Evolutionary conservation across 2,329 filamentous ascomycete species (phyloP).

Genomic region (Sporothrix globosa): DNA sequence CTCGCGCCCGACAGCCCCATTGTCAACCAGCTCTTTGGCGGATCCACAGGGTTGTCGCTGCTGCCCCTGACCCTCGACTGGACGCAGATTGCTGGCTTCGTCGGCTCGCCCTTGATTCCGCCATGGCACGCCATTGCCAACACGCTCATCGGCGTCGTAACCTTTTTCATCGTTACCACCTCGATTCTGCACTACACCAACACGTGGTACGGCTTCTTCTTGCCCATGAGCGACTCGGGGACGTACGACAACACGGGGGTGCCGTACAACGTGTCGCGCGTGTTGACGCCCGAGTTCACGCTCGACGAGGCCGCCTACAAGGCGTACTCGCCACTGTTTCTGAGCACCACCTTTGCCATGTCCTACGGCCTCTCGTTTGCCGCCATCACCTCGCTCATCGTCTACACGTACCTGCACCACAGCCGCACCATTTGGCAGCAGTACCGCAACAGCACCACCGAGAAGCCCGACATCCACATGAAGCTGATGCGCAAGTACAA

Average conservation of each 20-base stretch:
- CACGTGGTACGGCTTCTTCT: constrained; percentile 64
- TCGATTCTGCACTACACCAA: constrained; percentile 67
- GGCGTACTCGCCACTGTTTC: constrained; percentile 68
- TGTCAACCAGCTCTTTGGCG: constrained; percentile 57
- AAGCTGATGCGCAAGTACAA: constrained; percentile 65
- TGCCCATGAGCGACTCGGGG: constrained; percentile 70
- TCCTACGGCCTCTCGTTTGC: constrained; percentile 74
- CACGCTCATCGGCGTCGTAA: constrained; percentile 66
- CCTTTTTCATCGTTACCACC: constrained; percentile 66
- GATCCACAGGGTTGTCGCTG: constrained; percentile 47
- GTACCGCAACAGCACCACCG: constrained; percentile 60
- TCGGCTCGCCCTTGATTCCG: constrained; percentile 69
- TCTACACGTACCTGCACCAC: constrained; percentile 69
- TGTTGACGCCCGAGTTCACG: constrained; percentile 64
- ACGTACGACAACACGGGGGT: constrained; percentile 73
- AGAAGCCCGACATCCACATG: constrained; percentile 67
- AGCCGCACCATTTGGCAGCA: constrained; percentile 67
- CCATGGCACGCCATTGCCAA: constrained; percentile 77
- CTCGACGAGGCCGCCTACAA: constrained; percentile 67
- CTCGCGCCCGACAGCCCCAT: constrained; percentile 52
- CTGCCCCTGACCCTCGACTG: constrained; percentile 53
- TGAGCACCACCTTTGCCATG: constrained; percentile 72
- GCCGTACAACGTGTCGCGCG: constrained; percentile 64
- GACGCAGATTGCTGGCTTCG: constrained; percentile 69
- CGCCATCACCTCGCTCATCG: constrained; percentile 68